Percentiles rank a stretch among this genome's conserved stretches.
These are phyloP conservation scores for Haplosporangium gracile DNA, from an alignment of 192 early-diverging fungal genomes.

Conservation along the genomic window DNA sequence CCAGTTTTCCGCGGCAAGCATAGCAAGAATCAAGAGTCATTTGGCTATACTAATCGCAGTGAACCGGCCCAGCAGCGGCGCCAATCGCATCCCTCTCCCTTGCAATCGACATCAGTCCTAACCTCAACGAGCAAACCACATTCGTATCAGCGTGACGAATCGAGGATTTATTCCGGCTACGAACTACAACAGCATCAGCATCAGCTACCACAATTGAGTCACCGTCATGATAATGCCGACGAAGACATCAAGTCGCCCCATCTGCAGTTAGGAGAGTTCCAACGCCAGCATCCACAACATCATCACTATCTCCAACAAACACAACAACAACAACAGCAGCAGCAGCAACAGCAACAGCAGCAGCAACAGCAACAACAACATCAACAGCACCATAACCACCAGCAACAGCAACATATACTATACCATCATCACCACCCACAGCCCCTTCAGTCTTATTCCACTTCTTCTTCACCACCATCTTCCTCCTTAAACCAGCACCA, in stretches of 20 bases:
- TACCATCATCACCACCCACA: not conserved
- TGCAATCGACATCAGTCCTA: not conserved
- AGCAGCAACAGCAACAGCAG: not conserved
- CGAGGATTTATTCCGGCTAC: not conserved
- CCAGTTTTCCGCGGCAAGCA: slow-evolving; percentile 19
- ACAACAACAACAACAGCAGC: not conserved
- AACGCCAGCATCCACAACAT: not conserved
- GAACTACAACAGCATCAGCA: slow-evolving; percentile 17
- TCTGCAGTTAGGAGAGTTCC: not conserved
- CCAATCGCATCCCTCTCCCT: not conserved
- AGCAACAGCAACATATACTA: slow-evolving; percentile 1
- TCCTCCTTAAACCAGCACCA: slow-evolving; percentile 3
- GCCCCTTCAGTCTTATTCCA: not conserved
- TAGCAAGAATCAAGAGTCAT: slow-evolving; percentile 18
- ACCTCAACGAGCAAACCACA: not conserved
- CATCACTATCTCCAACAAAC: not conserved
- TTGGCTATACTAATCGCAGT: not conserved
- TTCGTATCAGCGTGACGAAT: slow-evolving; percentile 17
- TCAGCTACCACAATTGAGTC: not conserved
- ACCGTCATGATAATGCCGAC: slow-evolving; percentile 7
- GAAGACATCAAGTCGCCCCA: slow-evolving; percentile 11
- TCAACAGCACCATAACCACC: not conserved
- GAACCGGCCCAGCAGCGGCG: not conserved
- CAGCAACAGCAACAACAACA: not conserved
- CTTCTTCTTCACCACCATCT: not conserved